Evolutionary conservation across 495 filamentous ascomycete genomes (phyloP).

Genomic region (Hypoxylon trugodes): DNA sequence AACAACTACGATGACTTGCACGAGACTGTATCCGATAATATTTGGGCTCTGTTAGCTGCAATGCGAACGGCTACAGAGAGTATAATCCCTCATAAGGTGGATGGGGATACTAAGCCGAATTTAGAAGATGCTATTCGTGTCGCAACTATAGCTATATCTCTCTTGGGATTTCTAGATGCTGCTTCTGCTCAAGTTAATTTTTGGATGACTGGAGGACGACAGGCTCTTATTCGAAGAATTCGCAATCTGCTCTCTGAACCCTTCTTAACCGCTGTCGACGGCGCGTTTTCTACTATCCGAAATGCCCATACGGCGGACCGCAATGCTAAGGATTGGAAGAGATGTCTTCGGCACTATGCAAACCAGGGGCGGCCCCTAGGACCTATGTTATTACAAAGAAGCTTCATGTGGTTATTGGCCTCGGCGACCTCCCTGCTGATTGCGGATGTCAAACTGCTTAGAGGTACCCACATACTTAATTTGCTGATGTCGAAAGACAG

Average conservation of each 20-base stretch:
- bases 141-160: slow-evolving; percentile 77
- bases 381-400: slow-evolving; percentile 89
- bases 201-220: slow-evolving; percentile 75
- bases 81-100: slow-evolving; percentile 52
- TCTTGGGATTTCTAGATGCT: slow-evolving; percentile 88
- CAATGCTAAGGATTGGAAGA: slow-evolving; percentile 76
- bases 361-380: slow-evolving; percentile 80
- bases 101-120: slow-evolving; percentile 61
- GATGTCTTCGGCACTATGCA: slow-evolving; percentile 82
- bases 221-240: slow-evolving; percentile 72
- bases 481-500: slow-evolving; percentile 68
- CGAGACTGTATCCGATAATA: slow-evolving; percentile 64
- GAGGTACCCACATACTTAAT: slow-evolving; percentile 73
- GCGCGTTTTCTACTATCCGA: slow-evolving; percentile 85
- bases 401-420: slow-evolving; percentile 83
- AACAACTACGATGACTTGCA: slow-evolving; percentile 71
- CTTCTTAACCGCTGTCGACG: slow-evolving; percentile 85
- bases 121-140: slow-evolving; percentile 71
- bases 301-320: slow-evolving; percentile 62
- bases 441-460: slow-evolving; percentile 65
- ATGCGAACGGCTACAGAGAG: slow-evolving; percentile 54
- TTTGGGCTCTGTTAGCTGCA: slow-evolving; percentile 75
- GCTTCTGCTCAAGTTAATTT: slow-evolving; percentile 77
- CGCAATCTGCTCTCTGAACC: slow-evolving; percentile 78
- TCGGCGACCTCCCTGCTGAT: slow-evolving; percentile 78